phyloP scores from a whole-genome alignment of 2,329 filamentous ascomycete species.

The Xylaria sp. region DNA sequence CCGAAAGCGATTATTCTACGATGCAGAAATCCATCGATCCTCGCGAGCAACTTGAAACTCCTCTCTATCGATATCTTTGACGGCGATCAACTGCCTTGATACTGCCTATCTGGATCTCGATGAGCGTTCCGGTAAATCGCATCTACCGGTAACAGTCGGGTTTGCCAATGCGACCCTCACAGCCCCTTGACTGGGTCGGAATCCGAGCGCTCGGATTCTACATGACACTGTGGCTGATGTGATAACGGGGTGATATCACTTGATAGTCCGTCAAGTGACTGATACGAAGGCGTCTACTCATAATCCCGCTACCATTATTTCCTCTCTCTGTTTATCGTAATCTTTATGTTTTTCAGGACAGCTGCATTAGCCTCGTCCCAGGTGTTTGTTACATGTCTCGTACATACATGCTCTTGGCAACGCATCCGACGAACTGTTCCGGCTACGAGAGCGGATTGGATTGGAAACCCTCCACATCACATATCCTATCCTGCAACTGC shows the following conservation, averaged over 20 bases:
- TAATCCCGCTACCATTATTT: background rate
- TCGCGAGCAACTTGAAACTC: background rate
- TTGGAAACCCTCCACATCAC: background rate
- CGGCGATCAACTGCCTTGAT: background rate
- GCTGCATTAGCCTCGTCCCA: conserved; percentile 21
- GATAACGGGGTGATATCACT: background rate
- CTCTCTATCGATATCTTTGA: background rate
- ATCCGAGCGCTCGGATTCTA: background rate
- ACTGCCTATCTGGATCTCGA: background rate
- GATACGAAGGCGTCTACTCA: background rate
- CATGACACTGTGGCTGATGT: background rate
- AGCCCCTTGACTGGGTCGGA: background rate
- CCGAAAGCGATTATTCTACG: background rate
- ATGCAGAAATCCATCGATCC: background rate
- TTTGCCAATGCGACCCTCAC: background rate
- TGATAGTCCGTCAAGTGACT: background rate
- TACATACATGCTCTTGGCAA: conserved; percentile 21
- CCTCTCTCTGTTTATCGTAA: background rate
- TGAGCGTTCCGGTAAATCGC: background rate
- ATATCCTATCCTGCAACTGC: background rate
- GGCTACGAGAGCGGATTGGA: conserved; percentile 12
- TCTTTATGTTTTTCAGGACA: no score
- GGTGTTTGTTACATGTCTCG: conserved; percentile 23
- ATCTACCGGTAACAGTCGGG: no score
- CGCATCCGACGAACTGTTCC: conserved; percentile 9